Evolutionary conservation across 2,329 filamentous ascomycete genomes (phyloP).

Genomic region (Cladosporium cucumerinum): DNA sequence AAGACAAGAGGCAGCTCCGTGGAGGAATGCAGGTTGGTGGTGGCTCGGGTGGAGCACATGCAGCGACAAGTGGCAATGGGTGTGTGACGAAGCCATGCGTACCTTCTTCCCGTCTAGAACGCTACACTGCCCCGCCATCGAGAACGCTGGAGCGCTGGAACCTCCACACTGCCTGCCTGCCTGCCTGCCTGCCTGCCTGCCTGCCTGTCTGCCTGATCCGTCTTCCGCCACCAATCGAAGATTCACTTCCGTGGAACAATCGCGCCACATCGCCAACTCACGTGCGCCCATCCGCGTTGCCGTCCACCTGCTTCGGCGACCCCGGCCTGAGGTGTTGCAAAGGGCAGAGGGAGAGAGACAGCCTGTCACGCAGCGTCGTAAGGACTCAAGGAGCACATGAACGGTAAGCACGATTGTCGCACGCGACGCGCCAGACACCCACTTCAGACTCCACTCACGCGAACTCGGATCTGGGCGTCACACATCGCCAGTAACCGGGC

Average conservation of each 20-base stretch:
- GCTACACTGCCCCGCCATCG: neutral
- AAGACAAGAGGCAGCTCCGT: neutral
- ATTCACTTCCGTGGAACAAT: neutral
- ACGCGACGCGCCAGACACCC: slow-evolving; percentile 2
- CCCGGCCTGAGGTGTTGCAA: neutral
- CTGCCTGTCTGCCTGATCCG: too few relatives aligned
- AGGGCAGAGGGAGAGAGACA: neutral
- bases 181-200: too few relatives aligned
- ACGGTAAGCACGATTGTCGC: neutral
- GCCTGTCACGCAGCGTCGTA: neutral
- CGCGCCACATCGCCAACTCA: neutral
- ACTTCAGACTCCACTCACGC: neutral
- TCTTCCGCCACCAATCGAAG: neutral
- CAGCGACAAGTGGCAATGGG: neutral
- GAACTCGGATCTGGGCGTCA: neutral
- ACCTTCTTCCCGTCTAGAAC: slow-evolving; percentile 6
- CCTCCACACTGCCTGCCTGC: slow-evolving; percentile 2
- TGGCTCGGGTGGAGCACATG: neutral
- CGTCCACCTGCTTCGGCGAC: neutral
- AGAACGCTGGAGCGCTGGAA: neutral
- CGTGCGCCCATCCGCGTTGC: neutral
- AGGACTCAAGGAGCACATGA: neutral
- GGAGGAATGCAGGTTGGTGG: neutral
- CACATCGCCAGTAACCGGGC: neutral
- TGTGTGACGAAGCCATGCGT: slow-evolving; percentile 3